These are phyloP conservation scores for Pseudonectria buxi DNA, from an alignment of 2,329 filamentous ascomycete genomes.

Conservation along the genomic window DNA sequence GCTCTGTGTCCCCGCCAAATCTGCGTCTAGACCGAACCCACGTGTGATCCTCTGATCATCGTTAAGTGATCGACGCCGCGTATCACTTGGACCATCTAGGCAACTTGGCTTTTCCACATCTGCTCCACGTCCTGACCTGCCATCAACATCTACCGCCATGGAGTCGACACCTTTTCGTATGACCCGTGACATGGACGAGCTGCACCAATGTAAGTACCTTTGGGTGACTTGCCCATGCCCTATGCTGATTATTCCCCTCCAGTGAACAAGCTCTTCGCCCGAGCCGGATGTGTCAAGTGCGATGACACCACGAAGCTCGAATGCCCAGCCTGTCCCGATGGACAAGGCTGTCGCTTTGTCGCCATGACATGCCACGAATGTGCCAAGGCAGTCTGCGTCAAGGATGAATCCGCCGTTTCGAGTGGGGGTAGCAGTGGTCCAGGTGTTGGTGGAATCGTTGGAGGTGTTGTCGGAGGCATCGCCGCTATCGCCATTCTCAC, in stretches of 20 bases:
- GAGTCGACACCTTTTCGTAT: slow-evolving; percentile 15
- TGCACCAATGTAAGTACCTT: slow-evolving; percentile 23
- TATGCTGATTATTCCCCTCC: slow-evolving; percentile 2
- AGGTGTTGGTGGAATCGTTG: slow-evolving; percentile 80
- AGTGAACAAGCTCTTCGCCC: slow-evolving; percentile 31
- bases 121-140: slow-evolving; percentile 1
- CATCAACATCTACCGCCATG: slow-evolving; percentile 9
- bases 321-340: slow-evolving; percentile 39
- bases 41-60: slow-evolving; percentile 14
- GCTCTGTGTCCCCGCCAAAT: slow-evolving; percentile 9
- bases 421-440: slow-evolving; percentile 38
- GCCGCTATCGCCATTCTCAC: slow-evolving; percentile 65
- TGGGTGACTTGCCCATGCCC: not conserved
- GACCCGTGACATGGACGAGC: slow-evolving; percentile 24
- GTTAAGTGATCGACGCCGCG: slow-evolving; percentile 17
- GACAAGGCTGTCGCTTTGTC: slow-evolving; percentile 39
- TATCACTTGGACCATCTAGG: slow-evolving; percentile 6
- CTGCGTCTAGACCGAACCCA: slow-evolving; percentile 8
- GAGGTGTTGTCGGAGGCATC: slow-evolving; percentile 82
- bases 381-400: slow-evolving; percentile 39
- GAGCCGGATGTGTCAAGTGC: slow-evolving; percentile 42
- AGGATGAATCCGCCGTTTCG: slow-evolving; percentile 18
- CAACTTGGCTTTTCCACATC: slow-evolving; percentile 2
- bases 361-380: slow-evolving; percentile 42
- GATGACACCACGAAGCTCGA: slow-evolving; percentile 32